Evolutionary conservation across 371 early-diverging fungal species (phyloP), one percentile per base, ranked within the genome.

Genomic region (Dichotomocladium elegans): DNA sequence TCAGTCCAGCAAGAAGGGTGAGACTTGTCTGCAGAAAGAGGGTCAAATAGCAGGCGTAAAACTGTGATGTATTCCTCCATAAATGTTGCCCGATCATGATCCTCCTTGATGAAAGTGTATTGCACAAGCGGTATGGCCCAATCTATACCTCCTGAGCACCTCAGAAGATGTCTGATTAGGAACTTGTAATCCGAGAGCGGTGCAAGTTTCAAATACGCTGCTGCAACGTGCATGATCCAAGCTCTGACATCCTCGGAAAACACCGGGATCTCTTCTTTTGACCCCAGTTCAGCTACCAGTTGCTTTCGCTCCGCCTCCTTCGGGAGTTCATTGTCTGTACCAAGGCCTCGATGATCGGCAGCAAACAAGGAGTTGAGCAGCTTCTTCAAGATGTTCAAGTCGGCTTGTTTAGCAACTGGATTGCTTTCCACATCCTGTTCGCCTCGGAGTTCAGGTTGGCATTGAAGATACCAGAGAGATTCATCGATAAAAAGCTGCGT

Each of bases 61-160:
- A 54, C 43, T 12, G 47, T 17, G 67, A 80, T 11, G 55, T 58
- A 51, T 19, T 60, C 57, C n/a, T 69, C 49, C 24, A 54, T 49
- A 15, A 58, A 44, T 1, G 44, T 46, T 0, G 49, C 19, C 34
- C 49, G 31, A 6, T 17, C 31, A 55, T 40, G 26, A 43, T 41
- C 29, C 34, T 31, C 12, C 21, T 34, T 11, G 42, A 41, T 17
- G 31, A 41, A 48, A 8, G 47, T 56, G 64, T 76, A 79, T 41
- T 88, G 86, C 25, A 88, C 53, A 9, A 83, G 66, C 3, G 59
- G 58, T 5, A 73, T 60, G 4, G 84, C 85, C 88, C 88, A 88
- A 3, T 70, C 70, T 28, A 48, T 34, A 1, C 21, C 19, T 17
- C 35, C 45, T 26, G 42, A 12, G 0, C 26, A 30, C 17, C 22